Evolutionary conservation across 805 yeast species (phyloP), one percentile per base, ranked within the genome.

Genomic region (Candida krabiensis): DNA sequence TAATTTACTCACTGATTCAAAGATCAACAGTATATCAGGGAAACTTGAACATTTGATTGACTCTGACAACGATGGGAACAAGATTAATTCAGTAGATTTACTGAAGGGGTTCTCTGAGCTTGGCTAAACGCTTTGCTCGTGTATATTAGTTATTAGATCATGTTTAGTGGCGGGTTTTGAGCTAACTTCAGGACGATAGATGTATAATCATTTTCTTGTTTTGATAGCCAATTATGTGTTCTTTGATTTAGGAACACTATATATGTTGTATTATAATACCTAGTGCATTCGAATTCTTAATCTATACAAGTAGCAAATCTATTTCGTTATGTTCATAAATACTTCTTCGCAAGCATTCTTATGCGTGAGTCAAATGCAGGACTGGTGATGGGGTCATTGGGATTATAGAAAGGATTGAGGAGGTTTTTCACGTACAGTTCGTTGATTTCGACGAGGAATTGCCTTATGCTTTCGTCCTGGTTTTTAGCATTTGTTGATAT

Each of bases 341-440:
- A 86, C 63, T 86, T 87, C 52, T 79, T 79, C 5, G 95, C 95
- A 42, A 84, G 60, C 19, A 71, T 60, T 55, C 84, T 77, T 28
- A 91, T 83, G 51, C 80, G 77, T 40, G 77, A 60, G 63, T 91
- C 96, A 59, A 91, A 91, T 13, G 73, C 78, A 1, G 83, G 78
- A 31, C 86, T 80, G 22, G 74, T 70, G 17, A 93, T 86, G 2
- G 88, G 81, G 46, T 82, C 85, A 53, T 86, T 85, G 28, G 79
- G 74, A 32, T 75, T 69, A 58, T 90, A 91, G 57, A 93, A 93
- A 1, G 99, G 98, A 48, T 83, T 86, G 69, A 91, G 68, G 32
- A 86, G 58, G 8, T 89, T 79, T 64, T 90, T 91, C 16, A 86
- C 88, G 52, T 91, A 93, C 34, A 91, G 66, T 51, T 91, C 98